Conservation (phyloP, 495 filamentous ascomycete genomes). For the Jackrogersella minutella region DNA sequence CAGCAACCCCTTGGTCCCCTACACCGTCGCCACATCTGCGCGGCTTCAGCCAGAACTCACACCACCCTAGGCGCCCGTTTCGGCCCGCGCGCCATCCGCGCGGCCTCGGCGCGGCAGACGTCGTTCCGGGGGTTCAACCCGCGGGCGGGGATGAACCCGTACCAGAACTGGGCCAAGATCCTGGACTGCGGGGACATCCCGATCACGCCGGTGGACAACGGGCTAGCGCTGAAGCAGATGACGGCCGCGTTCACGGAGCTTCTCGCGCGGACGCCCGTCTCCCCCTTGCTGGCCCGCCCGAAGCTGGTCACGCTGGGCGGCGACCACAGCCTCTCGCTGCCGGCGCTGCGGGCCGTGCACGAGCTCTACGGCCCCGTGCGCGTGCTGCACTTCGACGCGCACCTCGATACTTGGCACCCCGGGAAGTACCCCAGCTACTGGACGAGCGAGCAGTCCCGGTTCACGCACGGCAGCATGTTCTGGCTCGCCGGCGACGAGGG, state of each 20-base stretch:
- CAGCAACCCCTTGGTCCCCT: too few species aligned
- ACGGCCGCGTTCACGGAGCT: conserved; percentile 70
- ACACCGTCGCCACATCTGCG: too few species aligned
- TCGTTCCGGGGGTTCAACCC: conserved; percentile 79
- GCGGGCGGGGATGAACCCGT: conserved; percentile 79
- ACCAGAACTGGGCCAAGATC: conserved; percentile 73
- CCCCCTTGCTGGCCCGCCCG: conserved; percentile 52
- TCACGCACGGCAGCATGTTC: conserved; percentile 89
- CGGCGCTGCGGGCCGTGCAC: conserved; percentile 75
- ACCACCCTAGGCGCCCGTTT: conserved; percentile 71
- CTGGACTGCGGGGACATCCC: conserved; percentile 87
- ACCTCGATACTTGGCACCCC: conserved; percentile 86
- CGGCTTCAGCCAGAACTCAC: neutral
- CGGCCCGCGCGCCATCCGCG: conserved; percentile 82
- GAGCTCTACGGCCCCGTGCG: conserved; percentile 76
- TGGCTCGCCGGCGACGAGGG: conserved; percentile 81
- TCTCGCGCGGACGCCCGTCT: conserved; percentile 45
- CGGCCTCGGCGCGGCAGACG: conserved; percentile 76
- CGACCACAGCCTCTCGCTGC: conserved; percentile 80
- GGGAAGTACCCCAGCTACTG: conserved; percentile 78
- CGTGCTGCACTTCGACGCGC: conserved; percentile 85
- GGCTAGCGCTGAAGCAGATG: conserved; percentile 78
- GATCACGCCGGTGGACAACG: conserved; percentile 81
- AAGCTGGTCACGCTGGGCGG: conserved; percentile 82
- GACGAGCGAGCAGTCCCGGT: conserved; percentile 71